Evolutionary conservation across 1,284 basidiomycete genomes (phyloP), one percentile per base, ranked within the genome.

Genomic region (Sporisorium exsertum): DNA sequence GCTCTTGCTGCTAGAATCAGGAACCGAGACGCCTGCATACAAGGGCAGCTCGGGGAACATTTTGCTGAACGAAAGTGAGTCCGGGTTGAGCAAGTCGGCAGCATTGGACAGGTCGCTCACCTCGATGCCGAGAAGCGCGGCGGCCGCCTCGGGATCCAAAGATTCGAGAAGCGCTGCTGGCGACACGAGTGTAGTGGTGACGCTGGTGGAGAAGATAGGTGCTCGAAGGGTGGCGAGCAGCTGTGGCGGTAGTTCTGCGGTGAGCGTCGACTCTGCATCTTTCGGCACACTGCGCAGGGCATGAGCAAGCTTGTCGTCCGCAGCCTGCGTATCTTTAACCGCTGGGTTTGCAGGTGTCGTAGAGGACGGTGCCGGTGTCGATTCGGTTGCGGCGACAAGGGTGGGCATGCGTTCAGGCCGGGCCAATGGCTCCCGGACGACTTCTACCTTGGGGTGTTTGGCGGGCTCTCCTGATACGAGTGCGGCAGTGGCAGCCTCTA

Each of bases 41-140:
- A 87, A 59, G 5, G 84, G 85, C 6, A 89, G 85, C 56, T 89
- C 89, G 3, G 89, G 88, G 78, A 89, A 89, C 13, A 64, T 80
- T 22, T 70, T 73, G 49, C 72, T 77, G 65, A 84, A 65, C 2
- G 78, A 66, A 3, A 83, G 73, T 32, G 77, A 54, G 15, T 64
- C 67, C 24, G 76, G 58, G 32, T 79, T 65, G 58, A 85, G 59
- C 63, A 79, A 37, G 46, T 65, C 64, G 3, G 69, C 58, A 22
- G 72, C 66, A 7, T 60, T 72, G 9, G 75, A 58, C 35, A 79
- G 49, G 18, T 79, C 72, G 13, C 65, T 49, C 2, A 70, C 60
- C 35, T 76, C 76, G 26, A 83, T 64, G 22, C 80, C 78, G n/a
- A 81, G 70, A 29, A 80, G 58, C 2, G 79, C 77, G 3, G 77